Percentiles rank a stretch among this genome's conserved stretches.
Evolutionary conservation across 2,329 filamentous ascomycete species (phyloP).

Genomic region (Penicillium sp.): DNA sequence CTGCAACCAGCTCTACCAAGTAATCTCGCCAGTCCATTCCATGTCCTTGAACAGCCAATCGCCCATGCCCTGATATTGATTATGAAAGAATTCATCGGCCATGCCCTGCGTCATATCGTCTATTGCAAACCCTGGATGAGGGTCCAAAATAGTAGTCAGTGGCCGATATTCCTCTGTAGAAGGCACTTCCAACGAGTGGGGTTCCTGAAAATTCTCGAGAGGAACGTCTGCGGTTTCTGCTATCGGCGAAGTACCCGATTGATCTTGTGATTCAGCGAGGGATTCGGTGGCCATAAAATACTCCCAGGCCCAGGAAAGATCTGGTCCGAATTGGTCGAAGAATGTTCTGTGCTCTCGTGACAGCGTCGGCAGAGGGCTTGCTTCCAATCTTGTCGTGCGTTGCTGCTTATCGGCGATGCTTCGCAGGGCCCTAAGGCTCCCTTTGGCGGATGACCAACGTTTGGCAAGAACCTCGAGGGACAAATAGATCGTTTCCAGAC

Average conservation of each 20-base stretch:
- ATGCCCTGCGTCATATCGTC: conserved; percentile 10
- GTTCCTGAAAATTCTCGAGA: conserved; percentile 11
- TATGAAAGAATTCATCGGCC: conserved; percentile 22
- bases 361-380: conserved; percentile 3
- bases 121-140: conserved; percentile 18
- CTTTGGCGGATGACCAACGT: conserved; percentile 35
- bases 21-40: conserved; percentile 27
- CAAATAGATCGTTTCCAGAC: conserved; percentile 28
- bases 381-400: background rate
- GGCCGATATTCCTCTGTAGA: conserved; percentile 26
- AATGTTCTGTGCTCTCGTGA: conserved; percentile 26
- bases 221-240: background rate
- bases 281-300: conserved; percentile 17
- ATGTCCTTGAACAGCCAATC: conserved; percentile 33
- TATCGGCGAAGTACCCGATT: conserved; percentile 1
- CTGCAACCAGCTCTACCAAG: background rate
- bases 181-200: conserved; percentile 19
- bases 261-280: background rate
- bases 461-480: conserved; percentile 30
- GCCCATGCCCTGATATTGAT: conserved; percentile 33
- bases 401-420: conserved; percentile 28
- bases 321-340: conserved; percentile 28
- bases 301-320: conserved; percentile 30
- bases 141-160: conserved; percentile 26
- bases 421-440: conserved; percentile 27